These are phyloP conservation scores for Podaxis sp. DNA, from an alignment of 768 basidiomycete species.

Conservation along the genomic window DNA sequence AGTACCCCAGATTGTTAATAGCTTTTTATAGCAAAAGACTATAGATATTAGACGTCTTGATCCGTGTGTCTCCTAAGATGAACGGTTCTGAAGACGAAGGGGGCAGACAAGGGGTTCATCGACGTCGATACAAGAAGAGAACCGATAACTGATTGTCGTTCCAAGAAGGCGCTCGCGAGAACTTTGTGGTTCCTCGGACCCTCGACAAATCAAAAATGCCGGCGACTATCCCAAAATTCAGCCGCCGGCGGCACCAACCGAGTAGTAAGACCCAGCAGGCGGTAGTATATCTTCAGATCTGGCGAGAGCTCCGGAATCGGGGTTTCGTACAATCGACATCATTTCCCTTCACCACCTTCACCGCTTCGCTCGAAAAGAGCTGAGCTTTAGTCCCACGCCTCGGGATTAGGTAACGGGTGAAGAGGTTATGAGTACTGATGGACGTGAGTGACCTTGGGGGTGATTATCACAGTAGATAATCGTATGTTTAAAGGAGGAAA, in stretches of 20 bases:
- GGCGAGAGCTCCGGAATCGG: background rate
- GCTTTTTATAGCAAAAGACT: constrained; percentile 14
- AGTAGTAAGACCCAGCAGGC: background rate
- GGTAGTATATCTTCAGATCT: background rate
- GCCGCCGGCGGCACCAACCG: constrained; percentile 2
- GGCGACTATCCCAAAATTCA: background rate
- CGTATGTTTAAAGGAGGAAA: background rate
- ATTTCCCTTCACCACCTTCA: background rate
- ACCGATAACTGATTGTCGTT: background rate
- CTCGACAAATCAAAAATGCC: background rate
- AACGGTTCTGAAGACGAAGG: background rate
- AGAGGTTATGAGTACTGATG: background rate
- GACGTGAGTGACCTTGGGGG: too few species aligned
- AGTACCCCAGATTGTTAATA: constrained; percentile 9
- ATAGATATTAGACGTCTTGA: constrained; percentile 1
- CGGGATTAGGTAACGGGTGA: background rate
- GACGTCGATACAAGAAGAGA: background rate
- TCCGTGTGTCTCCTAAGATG: background rate
- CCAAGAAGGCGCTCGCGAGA: constrained; percentile 5
- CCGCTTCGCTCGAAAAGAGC: background rate
- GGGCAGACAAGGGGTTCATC: background rate
- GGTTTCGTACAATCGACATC: background rate
- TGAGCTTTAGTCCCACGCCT: background rate
- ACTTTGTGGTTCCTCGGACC: background rate
- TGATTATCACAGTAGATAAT: background rate